These are phyloP conservation scores for Aureoboletus auriporus DNA, from an alignment of 768 basidiomycete species.

Conservation along the genomic window DNA sequence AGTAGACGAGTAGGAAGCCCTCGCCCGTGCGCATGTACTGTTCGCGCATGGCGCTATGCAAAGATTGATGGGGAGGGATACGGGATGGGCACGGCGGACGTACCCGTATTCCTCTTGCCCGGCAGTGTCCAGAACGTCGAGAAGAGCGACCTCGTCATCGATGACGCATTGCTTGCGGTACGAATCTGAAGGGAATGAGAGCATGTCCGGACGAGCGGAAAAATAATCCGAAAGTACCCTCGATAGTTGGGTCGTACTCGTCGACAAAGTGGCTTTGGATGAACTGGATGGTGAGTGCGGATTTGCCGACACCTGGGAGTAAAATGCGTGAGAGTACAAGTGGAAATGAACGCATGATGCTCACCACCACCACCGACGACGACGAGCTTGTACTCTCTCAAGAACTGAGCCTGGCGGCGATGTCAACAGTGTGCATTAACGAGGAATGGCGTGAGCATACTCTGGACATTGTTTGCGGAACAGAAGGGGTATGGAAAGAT, in stretches of 20 bases:
- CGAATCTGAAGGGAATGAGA: slow-evolving; percentile 55
- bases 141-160: slow-evolving; percentile 96
- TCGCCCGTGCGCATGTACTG: slow-evolving; percentile 99
- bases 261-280: slow-evolving; percentile 94
- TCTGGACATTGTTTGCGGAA: slow-evolving; percentile 26
- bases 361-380: slow-evolving; percentile 97
- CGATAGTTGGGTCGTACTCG: slow-evolving; percentile 94
- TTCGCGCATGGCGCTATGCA: slow-evolving; percentile 88
- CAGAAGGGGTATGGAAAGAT: slow-evolving; percentile 6
- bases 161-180: slow-evolving; percentile 97
- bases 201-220: background rate
- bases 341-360: slow-evolving; percentile 33
- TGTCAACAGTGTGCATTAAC: background rate
- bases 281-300: slow-evolving; percentile 95
- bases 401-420: slow-evolving; percentile 66
- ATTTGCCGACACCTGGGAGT: slow-evolving; percentile 57
- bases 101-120: slow-evolving; percentile 98
- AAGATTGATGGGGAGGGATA: slow-evolving; percentile 1
- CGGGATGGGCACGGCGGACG: slow-evolving; percentile 27
- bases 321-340: background rate
- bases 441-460: slow-evolving; percentile 8
- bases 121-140: slow-evolving; percentile 96
- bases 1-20: slow-evolving; percentile 96
- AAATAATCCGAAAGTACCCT: slow-evolving; percentile 45
- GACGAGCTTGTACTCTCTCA: slow-evolving; percentile 97